Conservation (phyloP, 2,329 filamentous ascomycete genomes). For the Fusarium multiceps region DNA sequence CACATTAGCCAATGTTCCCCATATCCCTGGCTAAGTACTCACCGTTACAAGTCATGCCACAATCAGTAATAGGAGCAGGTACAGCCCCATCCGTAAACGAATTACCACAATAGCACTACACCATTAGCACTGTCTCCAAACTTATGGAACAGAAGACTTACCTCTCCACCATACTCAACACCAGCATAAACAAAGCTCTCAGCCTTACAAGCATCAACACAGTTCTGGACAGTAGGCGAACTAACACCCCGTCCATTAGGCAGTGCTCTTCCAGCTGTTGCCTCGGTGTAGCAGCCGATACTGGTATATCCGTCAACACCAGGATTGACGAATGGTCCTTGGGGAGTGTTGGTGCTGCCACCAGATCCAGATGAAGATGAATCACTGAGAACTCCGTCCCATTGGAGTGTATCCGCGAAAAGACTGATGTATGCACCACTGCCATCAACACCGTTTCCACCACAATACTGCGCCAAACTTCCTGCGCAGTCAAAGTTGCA, state of each 20-base stretch:
- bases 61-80: slow-evolving; percentile 48
- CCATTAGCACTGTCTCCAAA: fast-evolving
- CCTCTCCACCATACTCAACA: slow-evolving; percentile 55
- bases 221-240: slow-evolving; percentile 49
- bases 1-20: neutral
- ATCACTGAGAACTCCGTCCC: slow-evolving; percentile 26
- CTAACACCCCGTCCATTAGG: slow-evolving; percentile 39
- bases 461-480: slow-evolving; percentile 62
- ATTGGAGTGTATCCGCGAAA: slow-evolving; percentile 54
- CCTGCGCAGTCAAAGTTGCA: slow-evolving; percentile 66
- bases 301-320: slow-evolving; percentile 51
- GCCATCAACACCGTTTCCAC: slow-evolving; percentile 58
- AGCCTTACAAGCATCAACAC: slow-evolving; percentile 50
- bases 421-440: slow-evolving; percentile 60
- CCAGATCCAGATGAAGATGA: neutral
- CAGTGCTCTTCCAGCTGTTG: slow-evolving; percentile 49
- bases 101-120: slow-evolving; percentile 53
- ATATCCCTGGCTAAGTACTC: neutral
- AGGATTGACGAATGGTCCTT: slow-evolving; percentile 50
- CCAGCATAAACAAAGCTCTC: slow-evolving; percentile 49
- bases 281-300: slow-evolving; percentile 55
- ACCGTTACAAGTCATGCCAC: slow-evolving; percentile 52
- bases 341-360: slow-evolving; percentile 8
- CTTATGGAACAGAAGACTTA: neutral
- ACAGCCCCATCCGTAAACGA: slow-evolving; percentile 44